These are phyloP conservation scores for Prunus mira DNA, from an alignment of 306 rosid species.

Conservation along the genomic window DNA sequence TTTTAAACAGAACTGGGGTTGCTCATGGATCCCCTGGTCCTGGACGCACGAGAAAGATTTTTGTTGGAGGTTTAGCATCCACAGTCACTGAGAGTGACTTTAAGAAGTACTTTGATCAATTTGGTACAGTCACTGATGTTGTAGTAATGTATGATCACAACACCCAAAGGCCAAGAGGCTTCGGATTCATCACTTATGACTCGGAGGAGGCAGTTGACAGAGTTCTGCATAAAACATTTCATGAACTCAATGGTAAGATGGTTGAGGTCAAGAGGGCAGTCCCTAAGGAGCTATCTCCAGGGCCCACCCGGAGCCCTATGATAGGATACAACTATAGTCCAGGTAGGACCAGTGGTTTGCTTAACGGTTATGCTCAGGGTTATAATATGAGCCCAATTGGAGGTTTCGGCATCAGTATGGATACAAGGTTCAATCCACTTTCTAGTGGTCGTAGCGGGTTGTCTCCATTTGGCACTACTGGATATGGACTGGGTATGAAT, in stretches of 20 bases:
- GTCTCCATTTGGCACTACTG: conserved; percentile 63
- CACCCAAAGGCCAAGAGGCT: conserved; percentile 95
- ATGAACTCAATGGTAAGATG: conserved; percentile 89
- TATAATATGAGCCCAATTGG: conserved; percentile 78
- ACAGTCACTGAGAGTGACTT: conserved; percentile 80
- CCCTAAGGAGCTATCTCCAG: conserved; percentile 88
- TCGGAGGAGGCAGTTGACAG: conserved; percentile 87
- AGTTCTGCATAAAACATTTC: conserved; percentile 80
- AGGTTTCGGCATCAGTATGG: conserved; percentile 81
- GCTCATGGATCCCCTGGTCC: conserved; percentile 74
- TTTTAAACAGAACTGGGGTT: conserved; percentile 48
- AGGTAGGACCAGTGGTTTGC: conserved; percentile 60
- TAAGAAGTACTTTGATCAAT: conserved; percentile 80
- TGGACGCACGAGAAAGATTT: conserved; percentile 80
- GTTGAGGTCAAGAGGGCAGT: conserved; percentile 97
- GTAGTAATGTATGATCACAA: conserved; percentile 97
- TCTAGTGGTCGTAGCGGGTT: conserved; percentile 66
- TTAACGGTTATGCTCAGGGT: conserved; percentile 69
- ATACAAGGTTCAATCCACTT: conserved; percentile 79
- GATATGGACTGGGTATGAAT: conserved; percentile 77
- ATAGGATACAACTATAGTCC: conserved; percentile 65
- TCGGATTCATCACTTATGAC: conserved; percentile 92
- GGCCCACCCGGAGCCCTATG: conserved; percentile 66
- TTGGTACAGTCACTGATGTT: conserved; percentile 78
- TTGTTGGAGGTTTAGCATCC: conserved; percentile 91